Evolutionary conservation across 352 stramenopile genomes (phyloP), one percentile per base, ranked within the genome.

Genomic region (Phytophthora multivora): DNA sequence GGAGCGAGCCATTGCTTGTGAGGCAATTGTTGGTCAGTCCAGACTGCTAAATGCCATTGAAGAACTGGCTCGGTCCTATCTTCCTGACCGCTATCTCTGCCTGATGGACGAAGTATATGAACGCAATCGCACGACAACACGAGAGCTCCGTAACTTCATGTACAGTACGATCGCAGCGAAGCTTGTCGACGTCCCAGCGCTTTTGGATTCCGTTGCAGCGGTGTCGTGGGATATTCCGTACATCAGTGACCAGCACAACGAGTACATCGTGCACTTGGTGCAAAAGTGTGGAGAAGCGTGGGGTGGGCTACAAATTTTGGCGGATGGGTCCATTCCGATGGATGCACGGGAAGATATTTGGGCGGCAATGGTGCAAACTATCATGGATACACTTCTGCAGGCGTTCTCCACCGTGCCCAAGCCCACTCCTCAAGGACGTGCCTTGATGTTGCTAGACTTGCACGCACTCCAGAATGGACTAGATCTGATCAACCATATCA

Each of bases 381-480:
- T 91, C n/a, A 89, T 98, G 73, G 86, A 97, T 65, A 77, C 89
- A 25, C 71, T 99, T 21, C 62, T 99, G 11, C 86, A 96, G 26
- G 94, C 90, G 1, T 98, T 98, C 62, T 86, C 91, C 0, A 81
- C 79, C n/a, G 79, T 98, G 11, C 15, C 74, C 19, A 90, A 83
- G 54, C 98, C 96, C 66, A 98, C 91, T 5, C 96, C 91, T 2
- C 97, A 99, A 74, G 97, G 97, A 3, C 81, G 96, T 43, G 93
- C 97, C 5, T 80, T 98, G 21, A 99, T 99, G 97, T 95, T 90
- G 42, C 97, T 99, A 81, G 97, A 99, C 63, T 69, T 99, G 47
- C 82, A 95, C 35, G 88, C 93, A 18, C 75, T 98, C 6, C 74
- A 94, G 78, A 83, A 89, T 45, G 88, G 87, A 3, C 55, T 96